Percentiles rank a stretch among this genome's conserved stretches.
Evolutionary conservation across 768 basidiomycete species (phyloP).

Genomic region (Trametes villosa): DNA sequence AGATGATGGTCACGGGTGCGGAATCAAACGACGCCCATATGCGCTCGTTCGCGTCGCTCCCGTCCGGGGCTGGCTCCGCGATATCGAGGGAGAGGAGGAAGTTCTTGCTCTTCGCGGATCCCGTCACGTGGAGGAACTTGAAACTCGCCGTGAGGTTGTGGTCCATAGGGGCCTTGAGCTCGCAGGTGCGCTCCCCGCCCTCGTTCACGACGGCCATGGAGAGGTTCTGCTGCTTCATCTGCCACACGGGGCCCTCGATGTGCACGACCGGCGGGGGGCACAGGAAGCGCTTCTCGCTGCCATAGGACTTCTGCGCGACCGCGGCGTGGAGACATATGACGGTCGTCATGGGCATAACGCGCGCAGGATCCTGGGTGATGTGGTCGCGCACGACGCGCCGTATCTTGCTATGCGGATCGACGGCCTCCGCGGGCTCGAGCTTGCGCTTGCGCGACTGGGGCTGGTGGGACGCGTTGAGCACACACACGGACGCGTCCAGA

Average conservation of each 20-base stretch:
- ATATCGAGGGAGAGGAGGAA: conserved; percentile 87
- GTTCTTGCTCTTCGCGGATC: conserved; percentile 87
- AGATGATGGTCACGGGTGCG: conserved; percentile 91
- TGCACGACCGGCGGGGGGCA: conserved; percentile 94
- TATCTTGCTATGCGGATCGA: conserved; percentile 77
- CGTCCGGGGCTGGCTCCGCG: conserved; percentile 63
- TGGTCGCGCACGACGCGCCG: conserved; percentile 85
- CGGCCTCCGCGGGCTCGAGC: conserved; percentile 62
- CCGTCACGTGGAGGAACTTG: conserved; percentile 89
- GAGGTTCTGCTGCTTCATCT: conserved; percentile 79
- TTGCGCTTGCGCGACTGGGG: conserved; percentile 71
- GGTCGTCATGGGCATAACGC: conserved; percentile 87
- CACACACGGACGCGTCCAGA: neutral
- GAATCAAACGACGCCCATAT: conserved; percentile 93
- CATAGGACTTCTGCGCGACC: conserved; percentile 95
- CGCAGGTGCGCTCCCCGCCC: conserved; percentile 79
- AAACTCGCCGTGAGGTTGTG: conserved; percentile 86
- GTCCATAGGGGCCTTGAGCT: conserved; percentile 83
- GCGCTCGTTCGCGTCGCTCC: conserved; percentile 57
- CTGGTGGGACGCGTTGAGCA: conserved; percentile 30
- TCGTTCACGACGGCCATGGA: conserved; percentile 88
- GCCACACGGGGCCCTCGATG: conserved; percentile 87
- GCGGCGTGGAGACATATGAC: conserved; percentile 90
- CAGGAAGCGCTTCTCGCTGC: conserved; percentile 92
- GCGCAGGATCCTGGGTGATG: conserved; percentile 72